Evolutionary conservation across 23 red algal genomes (phyloP).

Genomic region (Gracilaria gracilis): DNA sequence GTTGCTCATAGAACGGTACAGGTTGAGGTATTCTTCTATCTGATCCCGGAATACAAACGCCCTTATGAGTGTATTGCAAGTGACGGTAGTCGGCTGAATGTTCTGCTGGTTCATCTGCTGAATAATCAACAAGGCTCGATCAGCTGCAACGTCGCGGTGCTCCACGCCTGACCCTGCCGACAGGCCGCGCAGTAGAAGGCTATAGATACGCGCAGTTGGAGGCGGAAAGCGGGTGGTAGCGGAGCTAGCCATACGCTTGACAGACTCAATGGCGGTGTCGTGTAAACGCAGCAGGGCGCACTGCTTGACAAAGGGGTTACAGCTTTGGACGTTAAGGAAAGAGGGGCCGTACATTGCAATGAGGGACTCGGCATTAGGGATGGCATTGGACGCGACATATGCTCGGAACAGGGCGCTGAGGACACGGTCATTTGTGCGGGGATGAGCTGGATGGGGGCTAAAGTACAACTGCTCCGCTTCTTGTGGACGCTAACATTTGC

Average conservation of each 20-base stretch:
- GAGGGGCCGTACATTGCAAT: constrained; percentile 55
- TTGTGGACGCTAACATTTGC: constrained; percentile 32
- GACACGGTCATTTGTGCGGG: constrained; percentile 27
- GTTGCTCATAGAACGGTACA: constrained; percentile 46
- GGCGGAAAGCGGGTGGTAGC: constrained; percentile 24
- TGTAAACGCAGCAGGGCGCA: constrained; percentile 51
- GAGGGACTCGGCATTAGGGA: constrained; percentile 61
- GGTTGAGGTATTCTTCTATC: constrained; percentile 43
- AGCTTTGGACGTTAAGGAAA: constrained; percentile 55
- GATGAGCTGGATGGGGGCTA: constrained; percentile 1
- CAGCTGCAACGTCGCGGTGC: constrained; percentile 49
- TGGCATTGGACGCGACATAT: constrained; percentile 35
- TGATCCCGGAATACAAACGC: constrained; percentile 48
- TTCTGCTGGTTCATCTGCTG: constrained; percentile 38
- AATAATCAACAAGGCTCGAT: constrained; percentile 47
- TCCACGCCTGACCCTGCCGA: constrained; percentile 36
- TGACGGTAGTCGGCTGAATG: constrained; percentile 62
- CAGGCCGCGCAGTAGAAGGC: constrained; percentile 53
- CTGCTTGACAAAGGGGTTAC: constrained; percentile 64
- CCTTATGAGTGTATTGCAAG: constrained; percentile 57
- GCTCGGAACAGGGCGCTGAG: constrained; percentile 54
- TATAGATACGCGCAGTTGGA: constrained; percentile 55
- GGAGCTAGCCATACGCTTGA: constrained; percentile 39
- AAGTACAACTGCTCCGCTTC: constrained; percentile 65
- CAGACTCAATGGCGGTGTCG: constrained; percentile 47